A percentile compares a stretch with the other conserved stretches of the same genome.
phyloP scores from a whole-genome alignment of 805 yeast species.

The Yarrowia osloensis region DNA sequence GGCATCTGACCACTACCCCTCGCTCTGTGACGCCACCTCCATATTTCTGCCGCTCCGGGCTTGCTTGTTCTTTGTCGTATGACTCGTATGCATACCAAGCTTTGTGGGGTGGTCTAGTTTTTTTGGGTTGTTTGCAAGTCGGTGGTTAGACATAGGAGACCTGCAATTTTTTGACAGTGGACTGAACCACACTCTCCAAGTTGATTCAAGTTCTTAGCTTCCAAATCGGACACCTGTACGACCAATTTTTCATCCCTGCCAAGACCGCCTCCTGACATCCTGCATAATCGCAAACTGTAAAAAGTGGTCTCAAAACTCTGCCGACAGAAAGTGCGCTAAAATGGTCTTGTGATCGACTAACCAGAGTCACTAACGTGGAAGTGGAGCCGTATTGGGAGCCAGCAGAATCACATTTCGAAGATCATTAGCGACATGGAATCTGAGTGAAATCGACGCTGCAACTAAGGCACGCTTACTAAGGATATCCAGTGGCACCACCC shows the following conservation, averaged over 20 bases:
- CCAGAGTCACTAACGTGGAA: background rate
- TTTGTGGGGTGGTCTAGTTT: background rate
- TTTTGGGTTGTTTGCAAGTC: background rate
- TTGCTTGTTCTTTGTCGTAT: conserved; percentile 1
- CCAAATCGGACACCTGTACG: background rate
- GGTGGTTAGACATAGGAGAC: background rate
- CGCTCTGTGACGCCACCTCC: background rate
- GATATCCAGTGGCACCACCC: no score
- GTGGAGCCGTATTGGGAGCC: background rate
- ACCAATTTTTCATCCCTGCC: background rate
- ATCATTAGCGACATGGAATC: no score
- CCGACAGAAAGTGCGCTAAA: background rate
- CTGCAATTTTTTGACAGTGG: no score
- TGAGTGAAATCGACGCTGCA: no score
- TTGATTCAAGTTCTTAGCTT: background rate
- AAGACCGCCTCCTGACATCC: background rate
- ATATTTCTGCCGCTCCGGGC: background rate
- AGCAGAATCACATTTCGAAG: no score
- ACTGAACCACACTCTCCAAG: background rate
- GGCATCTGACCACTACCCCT: background rate
- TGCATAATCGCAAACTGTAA: conserved; percentile 7
- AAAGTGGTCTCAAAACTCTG: background rate
- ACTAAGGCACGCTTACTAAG: no score
- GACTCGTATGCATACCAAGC: conserved; percentile 23
- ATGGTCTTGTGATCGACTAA: background rate